Evolutionary conservation across 805 yeast genomes (phyloP).

Genomic region (Grigorovia humatica): DNA sequence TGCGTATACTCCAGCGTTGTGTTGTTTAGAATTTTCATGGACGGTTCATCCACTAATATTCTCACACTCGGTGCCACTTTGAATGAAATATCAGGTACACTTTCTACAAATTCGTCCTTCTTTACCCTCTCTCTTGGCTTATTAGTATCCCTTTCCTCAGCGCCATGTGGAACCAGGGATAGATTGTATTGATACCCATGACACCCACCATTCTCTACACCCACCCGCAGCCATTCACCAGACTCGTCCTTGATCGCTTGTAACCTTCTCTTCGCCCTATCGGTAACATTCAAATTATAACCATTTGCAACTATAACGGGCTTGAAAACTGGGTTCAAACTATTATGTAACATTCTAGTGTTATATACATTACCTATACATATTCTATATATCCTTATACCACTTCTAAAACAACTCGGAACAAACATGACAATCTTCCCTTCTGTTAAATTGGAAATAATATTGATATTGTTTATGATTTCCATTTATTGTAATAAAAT

Average conservation of each 20-base stretch:
- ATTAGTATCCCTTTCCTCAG: constrained; percentile 10
- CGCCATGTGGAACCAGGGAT: constrained; percentile 41
- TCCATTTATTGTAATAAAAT: constrained; percentile 84
- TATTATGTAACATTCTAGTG: neutral
- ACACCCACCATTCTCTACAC: constrained; percentile 94
- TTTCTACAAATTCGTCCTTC: constrained; percentile 19
- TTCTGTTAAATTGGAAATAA: constrained; percentile 52
- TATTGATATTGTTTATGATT: constrained; percentile 68
- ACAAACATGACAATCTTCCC: constrained; percentile 66
- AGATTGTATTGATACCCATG: constrained; percentile 92
- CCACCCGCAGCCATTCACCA: constrained; percentile 47
- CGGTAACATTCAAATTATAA: constrained; percentile 10
- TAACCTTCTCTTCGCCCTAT: constrained; percentile 22
- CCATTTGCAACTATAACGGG: neutral
- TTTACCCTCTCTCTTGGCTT: constrained; percentile 3
- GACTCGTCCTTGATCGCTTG: constrained; percentile 17
- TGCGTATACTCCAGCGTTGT: constrained; percentile 81
- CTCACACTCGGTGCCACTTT: constrained; percentile 39
- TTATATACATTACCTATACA: neutral
- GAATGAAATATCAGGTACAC: constrained; percentile 20
- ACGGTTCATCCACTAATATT: constrained; percentile 68
- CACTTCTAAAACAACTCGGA: neutral
- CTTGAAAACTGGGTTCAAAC: neutral
- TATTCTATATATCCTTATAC: too few species aligned
- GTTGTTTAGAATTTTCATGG: constrained; percentile 72